These are phyloP conservation scores for Aspergillus ostianus DNA, from an alignment of 495 filamentous ascomycete species.

Conservation along the genomic window DNA sequence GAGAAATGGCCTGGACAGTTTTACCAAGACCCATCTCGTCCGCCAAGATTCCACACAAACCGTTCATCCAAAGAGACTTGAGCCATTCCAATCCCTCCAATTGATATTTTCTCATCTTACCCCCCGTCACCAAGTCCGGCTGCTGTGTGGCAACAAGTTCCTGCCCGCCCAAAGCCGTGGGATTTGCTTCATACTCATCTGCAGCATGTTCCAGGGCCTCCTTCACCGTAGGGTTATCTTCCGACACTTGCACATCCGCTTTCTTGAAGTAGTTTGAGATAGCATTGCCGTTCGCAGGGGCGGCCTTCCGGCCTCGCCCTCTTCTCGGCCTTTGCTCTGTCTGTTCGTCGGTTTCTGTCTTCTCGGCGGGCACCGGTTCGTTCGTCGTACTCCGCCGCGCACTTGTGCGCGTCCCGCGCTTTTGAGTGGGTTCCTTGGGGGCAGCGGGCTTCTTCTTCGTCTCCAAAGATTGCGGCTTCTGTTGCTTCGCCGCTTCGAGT, in stretches of 20 bases:
- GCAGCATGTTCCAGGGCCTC: slow-evolving; percentile 56
- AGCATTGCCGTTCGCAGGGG: slow-evolving; percentile 29
- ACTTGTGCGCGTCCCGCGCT: slow-evolving; percentile 32
- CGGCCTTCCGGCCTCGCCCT: slow-evolving; percentile 34
- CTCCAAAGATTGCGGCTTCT: slow-evolving; percentile 27
- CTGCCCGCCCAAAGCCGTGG: slow-evolving; percentile 68
- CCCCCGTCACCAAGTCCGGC: slow-evolving; percentile 78
- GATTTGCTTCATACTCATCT: slow-evolving; percentile 55
- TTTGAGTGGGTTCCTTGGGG: slow-evolving; percentile 14
- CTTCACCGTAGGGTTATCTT: slow-evolving; percentile 49
- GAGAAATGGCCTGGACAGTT: slow-evolving; percentile 89
- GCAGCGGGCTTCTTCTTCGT: slow-evolving; percentile 21
- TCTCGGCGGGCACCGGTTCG: slow-evolving; percentile 22
- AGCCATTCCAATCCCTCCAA: slow-evolving; percentile 94
- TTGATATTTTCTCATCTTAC: slow-evolving; percentile 91
- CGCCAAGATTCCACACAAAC: slow-evolving; percentile 89
- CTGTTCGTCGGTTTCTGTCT: slow-evolving; percentile 11
- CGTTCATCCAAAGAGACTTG: slow-evolving; percentile 81
- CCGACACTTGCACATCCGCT: slow-evolving; percentile 51
- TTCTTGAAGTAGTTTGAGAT: slow-evolving; percentile 61
- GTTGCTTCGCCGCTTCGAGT: slow-evolving; percentile 43
- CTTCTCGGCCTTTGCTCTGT: slow-evolving; percentile 18
- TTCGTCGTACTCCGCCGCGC: slow-evolving; percentile 33
- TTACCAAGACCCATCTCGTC: slow-evolving; percentile 99
- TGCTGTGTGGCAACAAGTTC: slow-evolving; percentile 78